Evolutionary conservation across 495 filamentous ascomycete genomes (phyloP), one percentile per base, ranked within the genome.

Genomic region (Lophiostoma macrostomum): DNA sequence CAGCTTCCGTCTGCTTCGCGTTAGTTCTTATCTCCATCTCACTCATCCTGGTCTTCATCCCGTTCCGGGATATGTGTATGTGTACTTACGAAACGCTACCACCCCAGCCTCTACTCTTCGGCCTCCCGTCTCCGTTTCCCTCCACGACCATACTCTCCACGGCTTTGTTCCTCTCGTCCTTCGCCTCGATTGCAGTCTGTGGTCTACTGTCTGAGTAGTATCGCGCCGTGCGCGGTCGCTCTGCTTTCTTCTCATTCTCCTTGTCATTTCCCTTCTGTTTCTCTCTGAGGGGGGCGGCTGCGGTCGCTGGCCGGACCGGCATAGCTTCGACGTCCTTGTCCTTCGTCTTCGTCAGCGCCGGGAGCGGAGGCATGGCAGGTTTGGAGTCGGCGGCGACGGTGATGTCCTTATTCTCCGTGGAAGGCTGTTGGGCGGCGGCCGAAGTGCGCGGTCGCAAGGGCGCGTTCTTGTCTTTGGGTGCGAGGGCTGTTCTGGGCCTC

Each of bases 401-500:
- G 29, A 7, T 32, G 29, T n/a, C n/a, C 7, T 7, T 4, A 4
- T 20, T 13, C 13, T 14, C 12, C 4, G 5, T 13, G 38, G 38
- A 12, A 3, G 16, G 16, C 5, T 42, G 4, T 10, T 16, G 3
- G 22, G 14, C 13, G 41, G 25, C 22, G 3, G 28, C 38, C 6
- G 53, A 45, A 13, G 45, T 57, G 35, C 44, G 50, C n/a, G 53
- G 53, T 16, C 45, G 45, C 20, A 50, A 28, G 0, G 27, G 16
- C 0, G 38, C 37, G 23, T 57, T 57, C 25, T 57, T 50, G 37
- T 57, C 53, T 25, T 57, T 57, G 8, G 38, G 36, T 44, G 25
- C 36, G 2, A 56, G 37, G 5, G 53, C 53, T 8, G 51, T 55
- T 34, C 41, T 43, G 4, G 50, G 50, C 23, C 50, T 12, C 34